Evolutionary conservation across 768 basidiomycete genomes (phyloP).

Genomic region (Udeniomyces megalosporus): DNA sequence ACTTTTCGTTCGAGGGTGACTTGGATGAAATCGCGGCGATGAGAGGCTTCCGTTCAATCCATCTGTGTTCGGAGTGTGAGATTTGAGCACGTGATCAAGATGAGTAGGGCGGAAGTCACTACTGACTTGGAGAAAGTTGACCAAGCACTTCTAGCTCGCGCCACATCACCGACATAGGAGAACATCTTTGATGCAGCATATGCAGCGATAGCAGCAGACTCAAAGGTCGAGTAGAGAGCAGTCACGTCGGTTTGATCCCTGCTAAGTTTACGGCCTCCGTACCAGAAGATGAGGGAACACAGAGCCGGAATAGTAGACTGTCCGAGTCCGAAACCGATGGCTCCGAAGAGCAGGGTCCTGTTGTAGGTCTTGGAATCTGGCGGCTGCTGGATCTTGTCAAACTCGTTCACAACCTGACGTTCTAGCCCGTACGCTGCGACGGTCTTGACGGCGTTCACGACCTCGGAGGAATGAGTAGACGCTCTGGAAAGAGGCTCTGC

Average conservation of each 20-base stretch:
- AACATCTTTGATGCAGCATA: background rate
- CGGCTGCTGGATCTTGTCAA: background rate
- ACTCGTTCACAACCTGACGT: background rate
- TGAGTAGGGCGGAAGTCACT: background rate
- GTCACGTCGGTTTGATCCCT: background rate
- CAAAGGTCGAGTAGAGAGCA: constrained; percentile 2
- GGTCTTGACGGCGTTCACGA: background rate
- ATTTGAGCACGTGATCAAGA: no score
- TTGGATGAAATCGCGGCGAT: no score
- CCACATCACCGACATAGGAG: constrained; percentile 2
- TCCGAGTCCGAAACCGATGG: constrained; percentile 3
- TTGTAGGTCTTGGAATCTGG: background rate
- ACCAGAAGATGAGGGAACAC: background rate
- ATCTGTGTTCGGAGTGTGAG: no score
- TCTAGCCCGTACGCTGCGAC: constrained; percentile 14
- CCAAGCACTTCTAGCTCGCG: background rate
- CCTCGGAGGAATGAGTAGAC: background rate
- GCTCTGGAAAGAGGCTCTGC: no score
- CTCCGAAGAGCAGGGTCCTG: background rate
- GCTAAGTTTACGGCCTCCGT: background rate
- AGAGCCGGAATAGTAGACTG: background rate
- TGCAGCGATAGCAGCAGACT: background rate
- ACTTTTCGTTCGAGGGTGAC: no score
- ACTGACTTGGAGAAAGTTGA: background rate
- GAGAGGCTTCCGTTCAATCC: no score